Conservation (phyloP, 805 yeast species). For the Zygoascus biomembranicola region DNA sequence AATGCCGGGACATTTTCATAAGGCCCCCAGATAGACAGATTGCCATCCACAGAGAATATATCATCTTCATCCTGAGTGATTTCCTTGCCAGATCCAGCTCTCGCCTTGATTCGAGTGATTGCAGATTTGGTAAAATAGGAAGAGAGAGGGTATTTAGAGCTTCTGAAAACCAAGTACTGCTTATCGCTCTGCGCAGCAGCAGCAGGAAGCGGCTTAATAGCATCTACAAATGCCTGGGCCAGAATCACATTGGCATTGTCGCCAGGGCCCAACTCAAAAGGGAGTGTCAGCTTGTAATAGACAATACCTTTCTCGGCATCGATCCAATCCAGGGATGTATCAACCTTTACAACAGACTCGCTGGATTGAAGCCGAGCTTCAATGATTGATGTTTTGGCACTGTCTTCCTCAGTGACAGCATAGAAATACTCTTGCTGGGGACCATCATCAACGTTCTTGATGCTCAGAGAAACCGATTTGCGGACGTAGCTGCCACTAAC, state of each 20-base stretch:
- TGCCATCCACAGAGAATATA: slow-evolving; percentile 16
- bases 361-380: slow-evolving; percentile 31
- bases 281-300: slow-evolving; percentile 45
- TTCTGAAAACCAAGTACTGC: slow-evolving; percentile 51
- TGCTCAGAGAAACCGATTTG: slow-evolving; percentile 48
- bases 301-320: slow-evolving; percentile 23
- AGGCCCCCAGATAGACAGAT: slow-evolving; percentile 49
- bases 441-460: slow-evolving; percentile 47
- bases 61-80: slow-evolving; percentile 35
- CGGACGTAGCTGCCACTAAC: slow-evolving; percentile 56
- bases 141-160: slow-evolving; percentile 49
- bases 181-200: slow-evolving; percentile 47
- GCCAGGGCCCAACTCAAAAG: slow-evolving; percentile 61
- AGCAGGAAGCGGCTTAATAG: slow-evolving; percentile 55
- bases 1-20: slow-evolving; percentile 38
- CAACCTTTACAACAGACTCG: slow-evolving; percentile 18
- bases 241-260: slow-evolving; percentile 42
- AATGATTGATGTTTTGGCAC: slow-evolving; percentile 37
- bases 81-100: slow-evolving; percentile 20
- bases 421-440: slow-evolving; percentile 52
- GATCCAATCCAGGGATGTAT: slow-evolving; percentile 23
- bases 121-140: slow-evolving; percentile 45
- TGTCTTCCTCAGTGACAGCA: slow-evolving; percentile 44
- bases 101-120: slow-evolving; percentile 11
- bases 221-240: slow-evolving; percentile 40